Evolutionary conservation across 768 basidiomycete genomes (phyloP).

Genomic region (Mrakia frigida): DNA sequence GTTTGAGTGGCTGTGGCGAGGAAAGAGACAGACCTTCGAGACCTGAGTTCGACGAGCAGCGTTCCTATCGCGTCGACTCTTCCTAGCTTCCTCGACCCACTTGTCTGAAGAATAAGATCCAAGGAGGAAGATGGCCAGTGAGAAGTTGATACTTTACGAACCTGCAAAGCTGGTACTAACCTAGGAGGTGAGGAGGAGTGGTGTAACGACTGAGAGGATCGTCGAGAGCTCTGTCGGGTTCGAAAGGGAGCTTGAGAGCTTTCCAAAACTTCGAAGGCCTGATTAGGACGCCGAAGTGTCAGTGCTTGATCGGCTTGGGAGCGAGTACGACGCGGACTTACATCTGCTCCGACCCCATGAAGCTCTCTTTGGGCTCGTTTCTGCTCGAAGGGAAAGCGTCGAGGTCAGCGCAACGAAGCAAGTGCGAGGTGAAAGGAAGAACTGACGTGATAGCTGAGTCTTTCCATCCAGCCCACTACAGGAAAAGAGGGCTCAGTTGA

Average conservation of each 20-base stretch:
- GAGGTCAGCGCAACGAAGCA: no score
- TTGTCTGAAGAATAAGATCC: neutral
- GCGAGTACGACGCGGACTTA: neutral
- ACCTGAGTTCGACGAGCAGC: neutral
- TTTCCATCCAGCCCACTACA: neutral
- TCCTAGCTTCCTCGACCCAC: neutral
- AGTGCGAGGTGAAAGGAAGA: no score
- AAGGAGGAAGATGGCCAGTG: no score
- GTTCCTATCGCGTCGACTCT: conserved; percentile 1
- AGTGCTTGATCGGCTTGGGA: neutral
- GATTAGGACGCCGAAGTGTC: neutral
- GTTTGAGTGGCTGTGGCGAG: no score
- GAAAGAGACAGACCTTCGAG: no score
- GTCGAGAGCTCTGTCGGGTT: neutral
- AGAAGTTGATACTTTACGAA: neutral
- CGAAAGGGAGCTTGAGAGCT: neutral
- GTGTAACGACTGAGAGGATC: neutral
- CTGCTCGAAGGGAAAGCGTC: no score
- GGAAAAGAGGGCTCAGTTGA: no score
- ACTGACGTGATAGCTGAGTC: neutral
- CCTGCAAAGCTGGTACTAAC: neutral
- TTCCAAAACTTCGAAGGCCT: conserved; percentile 3
- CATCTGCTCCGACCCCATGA: neutral
- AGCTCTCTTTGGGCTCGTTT: neutral
- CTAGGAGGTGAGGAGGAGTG: neutral